Conservation (phyloP, 768 basidiomycete genomes). For the Leccinum arenicola region DNA sequence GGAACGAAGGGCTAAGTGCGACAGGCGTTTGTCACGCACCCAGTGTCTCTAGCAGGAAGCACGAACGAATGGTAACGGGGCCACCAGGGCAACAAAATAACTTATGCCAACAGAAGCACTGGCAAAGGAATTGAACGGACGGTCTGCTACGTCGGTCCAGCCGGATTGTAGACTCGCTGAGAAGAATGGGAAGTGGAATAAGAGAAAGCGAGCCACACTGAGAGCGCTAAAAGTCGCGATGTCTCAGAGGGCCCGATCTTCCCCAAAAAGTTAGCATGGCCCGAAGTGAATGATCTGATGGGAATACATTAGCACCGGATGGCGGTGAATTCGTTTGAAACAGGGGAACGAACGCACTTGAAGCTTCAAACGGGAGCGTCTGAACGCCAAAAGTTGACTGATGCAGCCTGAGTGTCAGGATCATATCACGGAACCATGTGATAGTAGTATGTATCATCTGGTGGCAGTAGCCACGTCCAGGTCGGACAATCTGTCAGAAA, state of each 20-base stretch:
- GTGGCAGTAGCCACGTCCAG: not conserved
- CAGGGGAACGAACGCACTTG: not conserved
- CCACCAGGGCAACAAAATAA: constrained; percentile 43
- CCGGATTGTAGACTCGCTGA: constrained; percentile 27
- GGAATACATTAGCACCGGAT: not conserved
- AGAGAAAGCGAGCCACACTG: not conserved
- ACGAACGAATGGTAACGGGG: constrained; percentile 33
- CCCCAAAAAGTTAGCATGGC: constrained; percentile 5
- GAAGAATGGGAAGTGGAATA: constrained; percentile 19
- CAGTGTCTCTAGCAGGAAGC: not conserved
- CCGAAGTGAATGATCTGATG: not conserved
- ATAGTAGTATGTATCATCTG: not conserved
- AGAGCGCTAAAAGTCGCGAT: not conserved
- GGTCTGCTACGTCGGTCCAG: constrained; percentile 33
- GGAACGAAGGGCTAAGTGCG: not conserved
- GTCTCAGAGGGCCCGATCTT: not conserved
- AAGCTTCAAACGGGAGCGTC: not conserved
- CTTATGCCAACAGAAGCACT: constrained; percentile 1
- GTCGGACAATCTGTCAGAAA: not conserved
- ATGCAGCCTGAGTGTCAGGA: not conserved
- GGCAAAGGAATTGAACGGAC: constrained; percentile 14
- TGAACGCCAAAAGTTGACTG: not conserved
- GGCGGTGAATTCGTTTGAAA: not conserved
- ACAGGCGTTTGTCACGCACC: constrained; percentile 2
- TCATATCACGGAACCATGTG: not conserved